A percentile compares a stretch with the other conserved stretches of the same genome.
Conservation (phyloP, 1,139 yeast species). For the Blastobotrys raffinosifermentans region DNA sequence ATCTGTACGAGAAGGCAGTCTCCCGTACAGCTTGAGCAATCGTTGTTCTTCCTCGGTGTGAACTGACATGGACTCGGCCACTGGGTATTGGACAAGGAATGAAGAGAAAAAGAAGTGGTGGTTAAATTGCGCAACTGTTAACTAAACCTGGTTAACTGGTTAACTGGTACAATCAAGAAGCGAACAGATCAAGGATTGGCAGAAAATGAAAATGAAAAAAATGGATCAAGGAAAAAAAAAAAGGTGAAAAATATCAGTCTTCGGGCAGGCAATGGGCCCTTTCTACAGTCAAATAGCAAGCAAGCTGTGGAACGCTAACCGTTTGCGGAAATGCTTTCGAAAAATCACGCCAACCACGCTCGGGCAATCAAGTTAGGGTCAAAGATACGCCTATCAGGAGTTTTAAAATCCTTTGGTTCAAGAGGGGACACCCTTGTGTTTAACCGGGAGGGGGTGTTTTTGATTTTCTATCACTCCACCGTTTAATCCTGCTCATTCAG, state of each 20-base stretch:
- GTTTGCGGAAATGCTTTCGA: no score
- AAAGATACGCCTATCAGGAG: no score
- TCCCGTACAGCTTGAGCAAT: constrained; percentile 74
- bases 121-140: not conserved
- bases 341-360: no score
- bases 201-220: not conserved
- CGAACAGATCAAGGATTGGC: not conserved
- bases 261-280: no score
- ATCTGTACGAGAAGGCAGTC: constrained; percentile 80
- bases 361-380: no score
- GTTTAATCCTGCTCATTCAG: no score
- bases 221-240: not conserved
- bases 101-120: not conserved
- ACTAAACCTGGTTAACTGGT: not conserved
- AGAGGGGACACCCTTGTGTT: no score
- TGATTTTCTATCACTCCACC: no score
- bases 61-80: not conserved
- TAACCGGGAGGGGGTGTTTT: no score
- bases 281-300: no score
- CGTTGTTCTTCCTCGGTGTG: constrained; percentile 31
- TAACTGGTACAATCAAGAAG: not conserved
- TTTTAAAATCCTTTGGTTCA: no score
- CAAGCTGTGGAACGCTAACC: no score
- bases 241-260: not conserved
- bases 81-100: not conserved